Evolutionary conservation across 306 rosid genomes (phyloP).

Genomic region (Senna tora): DNA sequence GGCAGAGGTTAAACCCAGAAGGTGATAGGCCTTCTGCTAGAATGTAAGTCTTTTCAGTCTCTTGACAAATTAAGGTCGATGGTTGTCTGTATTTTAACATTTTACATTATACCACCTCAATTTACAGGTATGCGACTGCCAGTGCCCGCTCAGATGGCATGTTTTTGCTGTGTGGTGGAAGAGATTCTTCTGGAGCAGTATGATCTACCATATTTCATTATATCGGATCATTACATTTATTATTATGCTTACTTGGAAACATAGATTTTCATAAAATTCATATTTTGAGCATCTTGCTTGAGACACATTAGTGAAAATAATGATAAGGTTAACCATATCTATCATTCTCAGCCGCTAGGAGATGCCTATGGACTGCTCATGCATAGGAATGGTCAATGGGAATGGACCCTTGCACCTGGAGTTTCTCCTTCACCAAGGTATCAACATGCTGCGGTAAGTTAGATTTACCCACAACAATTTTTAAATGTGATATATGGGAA

Average conservation of each 20-base stretch:
- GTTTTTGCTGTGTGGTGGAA: constrained; percentile 99
- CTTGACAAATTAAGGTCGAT: constrained; percentile 24
- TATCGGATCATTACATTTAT: constrained; percentile 19
- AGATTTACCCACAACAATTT: constrained; percentile 30
- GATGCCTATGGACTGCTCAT: constrained; percentile 97
- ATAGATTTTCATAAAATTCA: constrained; percentile 9
- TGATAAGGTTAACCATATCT: constrained; percentile 23
- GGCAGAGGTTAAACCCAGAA: constrained; percentile 94
- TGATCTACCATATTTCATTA: constrained; percentile 40
- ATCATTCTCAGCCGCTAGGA: constrained; percentile 70
- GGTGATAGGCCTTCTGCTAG: constrained; percentile 99
- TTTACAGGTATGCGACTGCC: constrained; percentile 96
- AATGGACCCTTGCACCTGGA: constrained; percentile 99
- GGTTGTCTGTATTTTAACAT: constrained; percentile 17
- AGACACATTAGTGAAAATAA: constrained; percentile 21
- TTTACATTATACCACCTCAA: constrained; percentile 40
- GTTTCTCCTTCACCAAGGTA: constrained; percentile 98
- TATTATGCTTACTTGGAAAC: constrained; percentile 25
- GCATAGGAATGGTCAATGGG: constrained; percentile 99
- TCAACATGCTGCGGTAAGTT: constrained; percentile 97
- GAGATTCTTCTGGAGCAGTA: constrained; percentile 94
- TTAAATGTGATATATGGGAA: constrained; percentile 11
- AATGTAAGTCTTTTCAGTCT: constrained; percentile 70
- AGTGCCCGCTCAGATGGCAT: constrained; percentile 99
- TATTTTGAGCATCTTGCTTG: constrained; percentile 26